These are phyloP conservation scores for Mucor racemosus DNA, from an alignment of 371 early-diverging fungal species.

Conservation along the genomic window DNA sequence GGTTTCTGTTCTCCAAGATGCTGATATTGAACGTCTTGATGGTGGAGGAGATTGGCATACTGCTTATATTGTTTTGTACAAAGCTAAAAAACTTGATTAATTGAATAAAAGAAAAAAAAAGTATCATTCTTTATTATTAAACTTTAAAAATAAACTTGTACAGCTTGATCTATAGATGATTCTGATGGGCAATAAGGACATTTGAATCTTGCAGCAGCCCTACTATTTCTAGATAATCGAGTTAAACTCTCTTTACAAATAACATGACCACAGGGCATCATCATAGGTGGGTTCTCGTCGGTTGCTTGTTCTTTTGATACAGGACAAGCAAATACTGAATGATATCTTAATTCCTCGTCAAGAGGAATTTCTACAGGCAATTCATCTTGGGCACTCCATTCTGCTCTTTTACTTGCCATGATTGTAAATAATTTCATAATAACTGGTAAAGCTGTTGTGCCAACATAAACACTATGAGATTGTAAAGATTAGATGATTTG, in stretches of 20 bases:
- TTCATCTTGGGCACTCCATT: slow-evolving; percentile 92
- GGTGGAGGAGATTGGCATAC: slow-evolving; percentile 94
- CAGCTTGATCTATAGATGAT: slow-evolving; percentile 77
- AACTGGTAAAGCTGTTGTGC: slow-evolving; percentile 88
- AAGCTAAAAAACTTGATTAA: slow-evolving; percentile 60
- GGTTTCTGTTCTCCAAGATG: slow-evolving; percentile 81
- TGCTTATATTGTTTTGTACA: slow-evolving; percentile 82
- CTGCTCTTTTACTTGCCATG: slow-evolving; percentile 81
- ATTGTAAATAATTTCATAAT: slow-evolving; percentile 89
- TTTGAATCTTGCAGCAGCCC: slow-evolving; percentile 75
- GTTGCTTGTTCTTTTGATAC: slow-evolving; percentile 95
- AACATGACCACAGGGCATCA: slow-evolving; percentile 98
- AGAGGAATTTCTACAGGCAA: slow-evolving; percentile 91
- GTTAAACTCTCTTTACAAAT: slow-evolving; percentile 89
- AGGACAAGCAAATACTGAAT: slow-evolving; percentile 98
- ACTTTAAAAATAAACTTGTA: slow-evolving; percentile 77
- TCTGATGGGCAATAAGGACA: slow-evolving; percentile 97
- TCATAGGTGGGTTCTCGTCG: slow-evolving; percentile 96
- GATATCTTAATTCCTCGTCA: slow-evolving; percentile 81
- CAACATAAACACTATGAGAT: slow-evolving; percentile 71
- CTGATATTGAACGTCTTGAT: slow-evolving; percentile 89
- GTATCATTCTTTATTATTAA: background rate
- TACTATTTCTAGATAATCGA: slow-evolving; percentile 74
- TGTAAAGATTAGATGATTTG: background rate
- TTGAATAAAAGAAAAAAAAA: slow-evolving; percentile 5